These are phyloP conservation scores for Tilletia horrida DNA, from an alignment of 1,284 basidiomycete genomes.

Conservation along the genomic window DNA sequence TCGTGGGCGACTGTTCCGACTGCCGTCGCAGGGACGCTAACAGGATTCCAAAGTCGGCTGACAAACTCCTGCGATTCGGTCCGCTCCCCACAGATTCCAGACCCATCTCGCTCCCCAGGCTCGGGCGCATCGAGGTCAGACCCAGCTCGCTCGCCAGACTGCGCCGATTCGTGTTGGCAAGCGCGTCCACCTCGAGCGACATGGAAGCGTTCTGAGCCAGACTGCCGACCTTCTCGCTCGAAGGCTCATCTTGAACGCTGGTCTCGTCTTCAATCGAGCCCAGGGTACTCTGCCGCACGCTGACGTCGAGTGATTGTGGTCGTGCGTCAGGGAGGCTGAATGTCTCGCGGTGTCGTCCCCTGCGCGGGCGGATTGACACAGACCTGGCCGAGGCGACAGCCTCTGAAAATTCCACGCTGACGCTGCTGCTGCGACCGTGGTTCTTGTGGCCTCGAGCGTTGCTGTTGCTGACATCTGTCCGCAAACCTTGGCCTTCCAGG, in stretches of 20 bases:
- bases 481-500: no score
- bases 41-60: conserved; percentile 10
- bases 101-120: conserved; percentile 14
- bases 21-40: background rate
- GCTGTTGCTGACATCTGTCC: no score
- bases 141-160: conserved; percentile 15
- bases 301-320: background rate
- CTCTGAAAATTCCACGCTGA: background rate
- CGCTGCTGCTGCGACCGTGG: conserved; percentile 7
- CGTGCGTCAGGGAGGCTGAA: background rate
- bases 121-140: background rate
- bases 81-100: conserved; percentile 7
- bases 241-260: background rate
- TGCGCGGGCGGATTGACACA: background rate
- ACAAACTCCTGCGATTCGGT: background rate
- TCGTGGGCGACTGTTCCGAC: conserved; percentile 3
- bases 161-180: background rate
- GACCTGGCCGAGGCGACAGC: background rate
- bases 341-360: background rate
- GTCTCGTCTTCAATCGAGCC: background rate
- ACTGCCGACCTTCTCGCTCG: background rate
- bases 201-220: background rate
- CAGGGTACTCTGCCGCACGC: background rate
- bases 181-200: no score
- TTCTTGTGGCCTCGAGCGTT: no score